Evolutionary conservation across 2,329 filamentous ascomycete genomes (phyloP), one percentile per base, ranked within the genome.

Genomic region (Nothomitra cinnamomea): DNA sequence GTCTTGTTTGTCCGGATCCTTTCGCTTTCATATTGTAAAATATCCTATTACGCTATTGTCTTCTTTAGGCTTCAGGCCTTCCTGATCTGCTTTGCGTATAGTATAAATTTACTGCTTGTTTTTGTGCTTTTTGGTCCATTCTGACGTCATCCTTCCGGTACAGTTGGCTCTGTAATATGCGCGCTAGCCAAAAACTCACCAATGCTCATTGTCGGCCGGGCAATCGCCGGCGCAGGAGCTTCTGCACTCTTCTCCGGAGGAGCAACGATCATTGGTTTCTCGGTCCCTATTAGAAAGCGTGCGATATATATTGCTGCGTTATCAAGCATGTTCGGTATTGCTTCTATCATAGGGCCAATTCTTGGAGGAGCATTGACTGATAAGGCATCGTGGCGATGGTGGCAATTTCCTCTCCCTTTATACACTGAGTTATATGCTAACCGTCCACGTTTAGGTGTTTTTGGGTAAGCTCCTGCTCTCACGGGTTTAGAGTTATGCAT

Each of bases 161-260:
- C 38, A 41, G 28, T 51, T 13, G 78, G 78, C 1, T 77, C 73
- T 0, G 58, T 75, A 2, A 61, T 81, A n/a, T 80, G 76, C 56
- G 77, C 53, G 57, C 69, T 51, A 0, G 71, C 77, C 0, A 64
- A 60, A 0, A 72, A 67, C 8, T 75, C 73, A 0, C 58, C 63
- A 0, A 74, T 75, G 66, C 69, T 80, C 52, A 80, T 80, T 52
- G 60, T 73, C 7, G 76, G 76, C 1, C 70, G 77, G 3, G 72
- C 73, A 2, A 63, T 80, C 2, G 73, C 77, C 0, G 78, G 77
- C 0, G 57, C 72, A 0, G 77, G 77, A 1, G 68, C 67, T 1
- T 69, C 76, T 1, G 78, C 72, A 0, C 57, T 80, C 1, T 67
- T 71, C 54, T 75, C 70, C n/a, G 77, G 77, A 0, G 66, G 66